phyloP scores from a whole-genome alignment of 2,329 filamentous ascomycete genomes.

The Polytolypa hystricis region DNA sequence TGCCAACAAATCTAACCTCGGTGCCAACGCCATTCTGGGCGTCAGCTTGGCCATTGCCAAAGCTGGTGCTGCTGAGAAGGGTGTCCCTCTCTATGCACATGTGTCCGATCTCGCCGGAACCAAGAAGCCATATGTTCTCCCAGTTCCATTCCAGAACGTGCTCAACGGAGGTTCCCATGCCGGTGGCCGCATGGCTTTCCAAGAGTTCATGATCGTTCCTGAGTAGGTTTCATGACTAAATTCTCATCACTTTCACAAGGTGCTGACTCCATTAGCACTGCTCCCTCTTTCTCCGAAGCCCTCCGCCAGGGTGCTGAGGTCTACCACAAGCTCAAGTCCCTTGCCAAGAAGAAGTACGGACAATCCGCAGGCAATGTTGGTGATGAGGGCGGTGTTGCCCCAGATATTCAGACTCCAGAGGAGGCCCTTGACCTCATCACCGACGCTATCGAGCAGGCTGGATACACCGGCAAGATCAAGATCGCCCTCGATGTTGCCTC shows the following conservation, averaged over 20 bases:
- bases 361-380: conserved; percentile 98
- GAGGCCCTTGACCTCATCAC: conserved; percentile 96
- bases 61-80: conserved; percentile 81
- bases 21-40: conserved; percentile 81
- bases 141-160: conserved; percentile 89
- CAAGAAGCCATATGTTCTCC: conserved; percentile 84
- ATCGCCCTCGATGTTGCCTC: conserved; percentile 99
- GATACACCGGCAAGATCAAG: conserved; percentile 91
- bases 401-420: conserved; percentile 93
- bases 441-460: conserved; percentile 84
- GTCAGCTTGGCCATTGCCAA: conserved; percentile 77
- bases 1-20: conserved; percentile 75
- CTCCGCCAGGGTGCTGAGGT: conserved; percentile 95
- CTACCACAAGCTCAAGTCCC: conserved; percentile 92
- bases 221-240: conserved; percentile 42
- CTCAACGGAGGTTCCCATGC: conserved; percentile 93
- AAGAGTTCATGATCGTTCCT: conserved; percentile 93
- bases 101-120: conserved; percentile 78
- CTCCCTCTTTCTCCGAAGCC: conserved; percentile 86
- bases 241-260: neutral
- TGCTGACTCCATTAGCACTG: conserved; percentile 43
- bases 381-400: conserved; percentile 98
- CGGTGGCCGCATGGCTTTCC: conserved; percentile 88
- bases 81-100: conserved; percentile 76
- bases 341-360: conserved; percentile 99